Percentiles rank a stretch among this genome's conserved stretches.
Evolutionary conservation across 768 basidiomycete genomes (phyloP).

Genomic region (Amanita pallidorosea): DNA sequence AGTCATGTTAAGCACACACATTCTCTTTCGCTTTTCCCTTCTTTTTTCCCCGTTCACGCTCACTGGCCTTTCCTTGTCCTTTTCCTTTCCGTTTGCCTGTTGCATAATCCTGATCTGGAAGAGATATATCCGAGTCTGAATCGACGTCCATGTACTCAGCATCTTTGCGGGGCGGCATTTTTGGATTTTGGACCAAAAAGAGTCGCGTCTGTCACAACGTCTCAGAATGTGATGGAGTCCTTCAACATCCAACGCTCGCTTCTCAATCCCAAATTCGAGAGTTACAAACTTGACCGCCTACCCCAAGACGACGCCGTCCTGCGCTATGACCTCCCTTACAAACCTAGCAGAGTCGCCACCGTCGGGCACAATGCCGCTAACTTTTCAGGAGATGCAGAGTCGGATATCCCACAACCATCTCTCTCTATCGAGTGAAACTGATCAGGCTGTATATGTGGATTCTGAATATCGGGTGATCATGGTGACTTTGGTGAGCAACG

Average conservation of each 20-base stretch:
- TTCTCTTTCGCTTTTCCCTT: constrained; percentile 46
- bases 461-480: constrained; percentile 47
- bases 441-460: constrained; percentile 59
- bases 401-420: constrained; percentile 82
- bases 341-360: constrained; percentile 51
- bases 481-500: constrained; percentile 49
- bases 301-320: constrained; percentile 43
- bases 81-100: constrained; percentile 54
- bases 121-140: constrained; percentile 65
- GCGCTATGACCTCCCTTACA: constrained; percentile 39
- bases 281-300: constrained; percentile 63
- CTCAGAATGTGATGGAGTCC: constrained; percentile 14
- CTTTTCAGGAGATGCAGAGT: constrained; percentile 76
- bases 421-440: constrained; percentile 30
- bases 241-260: constrained; percentile 43
- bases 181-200: background rate
- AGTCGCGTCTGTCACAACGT: background rate
- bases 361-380: constrained; percentile 50
- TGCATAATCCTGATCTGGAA: constrained; percentile 41
- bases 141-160: constrained; percentile 43
- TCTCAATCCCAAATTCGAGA: constrained; percentile 77
- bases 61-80: constrained; percentile 40
- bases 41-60: constrained; percentile 44
- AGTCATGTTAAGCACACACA: constrained; percentile 14
- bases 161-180: constrained; percentile 26